Evolutionary conservation across 768 basidiomycete genomes (phyloP).

Genomic region (Crepidotus variabilis): DNA sequence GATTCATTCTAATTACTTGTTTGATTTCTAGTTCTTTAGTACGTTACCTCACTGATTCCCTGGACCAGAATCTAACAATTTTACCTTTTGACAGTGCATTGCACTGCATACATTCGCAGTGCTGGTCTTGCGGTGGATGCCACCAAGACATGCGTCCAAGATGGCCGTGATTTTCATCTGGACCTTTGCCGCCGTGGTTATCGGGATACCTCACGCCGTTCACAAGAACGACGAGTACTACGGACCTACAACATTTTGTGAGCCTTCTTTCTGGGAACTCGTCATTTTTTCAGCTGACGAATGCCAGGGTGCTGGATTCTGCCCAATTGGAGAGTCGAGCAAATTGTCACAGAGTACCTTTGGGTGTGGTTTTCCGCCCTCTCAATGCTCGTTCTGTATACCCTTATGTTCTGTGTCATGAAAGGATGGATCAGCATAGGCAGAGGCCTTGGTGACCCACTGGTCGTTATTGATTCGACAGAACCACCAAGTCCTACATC

Average conservation of each 20-base stretch:
- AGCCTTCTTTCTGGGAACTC: not conserved
- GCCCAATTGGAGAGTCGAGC: conserved; percentile 27
- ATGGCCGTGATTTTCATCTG: conserved; percentile 34
- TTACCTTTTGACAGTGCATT: conserved; percentile 30
- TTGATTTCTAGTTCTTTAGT: conserved; percentile 19
- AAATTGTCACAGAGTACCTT: conserved; percentile 45
- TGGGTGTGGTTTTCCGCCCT: conserved; percentile 49
- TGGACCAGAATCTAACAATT: not conserved
- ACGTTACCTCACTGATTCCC: conserved; percentile 2
- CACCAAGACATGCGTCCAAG: conserved; percentile 26
- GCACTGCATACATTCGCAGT: conserved; percentile 47
- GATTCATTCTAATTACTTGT: not conserved
- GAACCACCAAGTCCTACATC: conserved; percentile 1
- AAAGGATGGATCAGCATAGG: conserved; percentile 31
- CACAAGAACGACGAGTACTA: conserved; percentile 36
- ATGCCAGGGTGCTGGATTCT: conserved; percentile 52
- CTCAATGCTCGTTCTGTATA: conserved; percentile 38
- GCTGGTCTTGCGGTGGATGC: conserved; percentile 38
- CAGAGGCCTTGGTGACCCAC: conserved; percentile 12
- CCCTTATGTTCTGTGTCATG: conserved; percentile 40
- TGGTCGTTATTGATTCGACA: conserved; percentile 12
- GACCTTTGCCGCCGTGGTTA: conserved; percentile 33
- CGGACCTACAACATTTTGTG: conserved; percentile 29
- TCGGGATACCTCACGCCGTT: conserved; percentile 32
- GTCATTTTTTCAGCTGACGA: not conserved